These are phyloP conservation scores for Globisporangium megalacanthum DNA, from an alignment of 352 stramenopile species.

Conservation along the genomic window DNA sequence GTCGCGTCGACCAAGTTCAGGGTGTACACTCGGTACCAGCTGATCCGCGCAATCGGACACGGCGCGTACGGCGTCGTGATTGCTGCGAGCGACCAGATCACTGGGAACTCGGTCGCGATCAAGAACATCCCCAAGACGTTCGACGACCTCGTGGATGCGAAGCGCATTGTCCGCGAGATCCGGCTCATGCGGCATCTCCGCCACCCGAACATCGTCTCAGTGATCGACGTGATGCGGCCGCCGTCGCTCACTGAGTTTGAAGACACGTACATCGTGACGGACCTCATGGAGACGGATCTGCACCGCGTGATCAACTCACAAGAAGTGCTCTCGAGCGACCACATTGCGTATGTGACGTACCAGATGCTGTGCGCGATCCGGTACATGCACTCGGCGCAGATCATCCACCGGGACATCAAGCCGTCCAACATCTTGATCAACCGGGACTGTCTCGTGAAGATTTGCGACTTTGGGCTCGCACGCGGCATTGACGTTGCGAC, in stretches of 20 bases:
- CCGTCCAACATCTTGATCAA: constrained; percentile 96
- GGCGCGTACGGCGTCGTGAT: constrained; percentile 80
- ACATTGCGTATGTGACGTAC: constrained; percentile 83
- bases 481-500: constrained; percentile 52
- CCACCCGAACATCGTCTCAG: constrained; percentile 67
- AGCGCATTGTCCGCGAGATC: constrained; percentile 83
- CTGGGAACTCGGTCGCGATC: constrained; percentile 77
- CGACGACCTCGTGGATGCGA: constrained; percentile 78
- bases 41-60: constrained; percentile 78
- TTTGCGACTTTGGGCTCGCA: too few relatives aligned
- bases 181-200: constrained; percentile 73
- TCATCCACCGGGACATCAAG: constrained; percentile 93
- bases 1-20: constrained; percentile 82
- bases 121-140: constrained; percentile 86
- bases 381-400: constrained; percentile 85
- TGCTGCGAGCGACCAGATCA: constrained; percentile 73
- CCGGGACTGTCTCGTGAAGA: constrained; percentile 83
- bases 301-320: constrained; percentile 79
- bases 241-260: constrained; percentile 69
- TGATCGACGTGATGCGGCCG: constrained; percentile 73
- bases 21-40: constrained; percentile 77
- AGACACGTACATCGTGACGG: constrained; percentile 83
- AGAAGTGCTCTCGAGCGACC: constrained; percentile 59
- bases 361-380: constrained; percentile 72
- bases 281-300: too few relatives aligned